These are phyloP conservation scores for Neocatenulostroma microsporum DNA, from an alignment of 2,329 filamentous ascomycete genomes.

Conservation along the genomic window DNA sequence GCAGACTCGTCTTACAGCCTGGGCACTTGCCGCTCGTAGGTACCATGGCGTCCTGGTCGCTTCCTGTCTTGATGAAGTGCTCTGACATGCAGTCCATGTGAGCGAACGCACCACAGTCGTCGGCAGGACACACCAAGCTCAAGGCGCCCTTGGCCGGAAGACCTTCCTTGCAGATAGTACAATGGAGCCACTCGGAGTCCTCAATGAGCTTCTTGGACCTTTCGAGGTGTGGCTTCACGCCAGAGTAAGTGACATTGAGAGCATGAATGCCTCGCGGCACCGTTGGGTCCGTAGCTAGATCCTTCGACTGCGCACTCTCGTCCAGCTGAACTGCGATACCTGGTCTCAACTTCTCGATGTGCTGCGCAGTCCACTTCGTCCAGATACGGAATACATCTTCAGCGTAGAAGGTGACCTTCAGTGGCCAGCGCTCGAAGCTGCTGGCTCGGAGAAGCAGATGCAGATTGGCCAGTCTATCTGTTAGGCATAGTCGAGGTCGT, in stretches of 20 bases:
- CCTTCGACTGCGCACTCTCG: constrained; percentile 5
- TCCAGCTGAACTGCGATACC: constrained; percentile 40
- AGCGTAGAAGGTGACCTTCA: constrained; percentile 71
- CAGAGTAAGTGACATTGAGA: constrained; percentile 48
- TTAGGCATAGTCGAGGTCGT: constrained; percentile 53
- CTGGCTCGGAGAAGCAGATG: constrained; percentile 70
- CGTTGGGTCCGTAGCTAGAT: background rate
- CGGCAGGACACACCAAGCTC: constrained; percentile 46
- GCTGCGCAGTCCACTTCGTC: constrained; percentile 50
- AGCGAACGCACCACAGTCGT: constrained; percentile 41
- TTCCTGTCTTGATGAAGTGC: constrained; percentile 41
- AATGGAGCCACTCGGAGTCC: constrained; percentile 31
- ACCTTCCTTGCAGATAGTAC: constrained; percentile 42
- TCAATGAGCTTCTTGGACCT: constrained; percentile 43
- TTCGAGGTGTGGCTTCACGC: constrained; percentile 43
- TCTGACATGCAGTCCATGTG: constrained; percentile 52
- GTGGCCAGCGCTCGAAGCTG: constrained; percentile 76
- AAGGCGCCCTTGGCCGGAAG: constrained; percentile 34
- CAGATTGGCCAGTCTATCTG: constrained; percentile 67
- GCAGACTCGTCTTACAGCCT: constrained; percentile 52
- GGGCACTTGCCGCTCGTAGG: constrained; percentile 66
- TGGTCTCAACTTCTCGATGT: constrained; percentile 41
- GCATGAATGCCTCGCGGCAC: constrained; percentile 30
- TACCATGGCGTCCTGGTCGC: constrained; percentile 36
- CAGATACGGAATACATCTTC: constrained; percentile 62